phyloP scores from a whole-genome alignment of 495 filamentous ascomycete species.

The Aspergillus avenaceus region DNA sequence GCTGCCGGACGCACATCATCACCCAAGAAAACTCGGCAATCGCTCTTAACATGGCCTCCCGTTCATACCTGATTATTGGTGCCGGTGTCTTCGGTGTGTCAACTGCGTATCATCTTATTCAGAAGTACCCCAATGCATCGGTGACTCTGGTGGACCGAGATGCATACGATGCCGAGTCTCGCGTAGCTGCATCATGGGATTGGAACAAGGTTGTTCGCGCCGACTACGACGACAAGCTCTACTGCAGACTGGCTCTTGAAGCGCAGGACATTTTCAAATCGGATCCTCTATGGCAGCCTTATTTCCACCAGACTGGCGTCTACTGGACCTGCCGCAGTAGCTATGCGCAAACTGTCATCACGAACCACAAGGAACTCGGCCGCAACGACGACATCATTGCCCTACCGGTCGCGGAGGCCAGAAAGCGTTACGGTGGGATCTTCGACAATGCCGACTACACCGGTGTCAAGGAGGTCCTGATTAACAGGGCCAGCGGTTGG shows the following conservation, averaged over 20 bases:
- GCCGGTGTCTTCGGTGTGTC: slow-evolving; percentile 42
- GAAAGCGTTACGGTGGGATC: slow-evolving; percentile 42
- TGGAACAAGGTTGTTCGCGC: slow-evolving; percentile 34
- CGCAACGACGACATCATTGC: slow-evolving; percentile 33
- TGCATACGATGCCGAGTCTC: too few species aligned
- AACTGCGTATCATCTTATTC: slow-evolving; percentile 40
- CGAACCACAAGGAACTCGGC: slow-evolving; percentile 47
- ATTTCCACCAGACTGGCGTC: slow-evolving; percentile 55
- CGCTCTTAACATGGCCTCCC: too few species aligned
- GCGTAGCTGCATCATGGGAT: slow-evolving; percentile 31
- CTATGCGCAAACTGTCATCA: slow-evolving; percentile 42
- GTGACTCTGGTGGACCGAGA: slow-evolving; percentile 35
- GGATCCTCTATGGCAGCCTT: slow-evolving; percentile 51
- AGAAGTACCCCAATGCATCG: slow-evolving; percentile 15
- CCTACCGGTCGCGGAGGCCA: slow-evolving; percentile 40
- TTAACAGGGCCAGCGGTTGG: slow-evolving; percentile 57
- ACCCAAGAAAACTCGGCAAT: too few species aligned
- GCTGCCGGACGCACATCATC: too few species aligned
- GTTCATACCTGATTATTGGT: slow-evolving; percentile 42
- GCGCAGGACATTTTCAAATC: slow-evolving; percentile 26
- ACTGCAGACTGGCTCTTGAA: slow-evolving; percentile 28
- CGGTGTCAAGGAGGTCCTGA: slow-evolving; percentile 42
- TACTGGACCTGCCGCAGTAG: slow-evolving; percentile 41
- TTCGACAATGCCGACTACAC: slow-evolving; percentile 52
- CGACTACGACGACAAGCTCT: slow-evolving; percentile 30